Base-by-base conservation (phyloP, 2,329 filamentous ascomycete species). In the Nigrospora sphaerica region DNA sequence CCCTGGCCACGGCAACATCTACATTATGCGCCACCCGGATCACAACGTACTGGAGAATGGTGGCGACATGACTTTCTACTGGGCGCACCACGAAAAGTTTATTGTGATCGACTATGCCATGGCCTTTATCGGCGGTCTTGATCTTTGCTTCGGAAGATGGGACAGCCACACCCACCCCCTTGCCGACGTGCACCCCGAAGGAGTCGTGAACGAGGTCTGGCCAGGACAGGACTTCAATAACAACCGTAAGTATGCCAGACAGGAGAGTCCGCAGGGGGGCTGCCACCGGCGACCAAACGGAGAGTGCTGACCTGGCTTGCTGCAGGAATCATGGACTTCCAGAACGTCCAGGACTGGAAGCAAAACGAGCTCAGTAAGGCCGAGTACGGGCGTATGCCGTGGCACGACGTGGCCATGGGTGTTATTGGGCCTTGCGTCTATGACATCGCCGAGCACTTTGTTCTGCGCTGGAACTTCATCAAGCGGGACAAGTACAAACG, bases 191-290 rank as follows among this genome's bases (percentile, higher is more conserved):
- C 91, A 97, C 62, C 92, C 92, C 0, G 83, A 85, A 38, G 88
- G 87, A 17, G 79, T 95, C 16, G 73, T 79, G 13, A 81, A 91
- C 46, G 91, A 96, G 64, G 75, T 96, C 17, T 98, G 89, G 75
- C 91, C 93, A 0, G 93, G 93, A 1, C 93, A 98, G 61, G 93
- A 98, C 59, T 97, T 95, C 73, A 97, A 97, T 67, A 97, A 97
- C 66, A 96, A 95, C 63, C 82, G 92, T 34, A 28, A 28, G 23
- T 7, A 5, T 10, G 23, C 23, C 7, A 28, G 23, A 6, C 6
- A 28, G 7, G 23, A 28, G 23, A 10, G 10, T 9, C 23, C 4
- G 23, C 23, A 6, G 23, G 23, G 23, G 23, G 4, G 23, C 23
- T 28, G 10, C 23, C 23, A 28, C 23, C 5, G 23, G 5, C 23